Conservation (phyloP, 106 monocot species). For the Allium cepa region DNA sequence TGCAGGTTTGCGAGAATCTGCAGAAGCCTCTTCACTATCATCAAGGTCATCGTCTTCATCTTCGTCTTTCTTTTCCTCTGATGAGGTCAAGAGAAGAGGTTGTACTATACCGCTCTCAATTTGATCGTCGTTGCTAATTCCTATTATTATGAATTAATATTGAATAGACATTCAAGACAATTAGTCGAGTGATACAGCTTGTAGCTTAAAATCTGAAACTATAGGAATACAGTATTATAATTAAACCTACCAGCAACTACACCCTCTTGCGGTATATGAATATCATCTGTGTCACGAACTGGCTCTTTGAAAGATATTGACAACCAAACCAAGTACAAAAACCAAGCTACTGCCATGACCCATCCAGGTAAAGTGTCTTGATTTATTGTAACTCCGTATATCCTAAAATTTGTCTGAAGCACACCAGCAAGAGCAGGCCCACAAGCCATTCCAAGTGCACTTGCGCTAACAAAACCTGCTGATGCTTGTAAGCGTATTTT, state of each 20-base stretch:
- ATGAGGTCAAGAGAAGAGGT: slow-evolving; percentile 44
- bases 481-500: slow-evolving; percentile 93
- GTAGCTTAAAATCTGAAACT: no score
- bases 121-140: slow-evolving; percentile 14
- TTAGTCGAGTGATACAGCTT: no score
- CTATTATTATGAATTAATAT: slow-evolving; percentile 22
- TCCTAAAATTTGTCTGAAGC: slow-evolving; percentile 84
- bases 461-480: slow-evolving; percentile 96
- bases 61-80: slow-evolving; percentile 42
- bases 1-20: slow-evolving; percentile 68
- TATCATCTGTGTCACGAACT: slow-evolving; percentile 28
- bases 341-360: slow-evolving; percentile 92
- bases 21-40: slow-evolving; percentile 80
- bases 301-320: slow-evolving; percentile 87
- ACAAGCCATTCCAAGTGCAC: slow-evolving; percentile 99
- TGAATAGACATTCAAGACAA: background rate
- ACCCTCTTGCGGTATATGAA: slow-evolving; percentile 12
- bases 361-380: slow-evolving; percentile 90
- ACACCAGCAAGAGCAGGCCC: slow-evolving; percentile 96
- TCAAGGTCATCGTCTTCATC: slow-evolving; percentile 56
- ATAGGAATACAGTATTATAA: background rate
- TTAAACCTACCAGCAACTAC: slow-evolving; percentile 36
- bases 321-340: slow-evolving; percentile 68
- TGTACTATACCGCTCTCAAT: slow-evolving; percentile 70
- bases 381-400: slow-evolving; percentile 65